Conservation (phyloP, 768 basidiomycete species). For the Dacryopinax primogenitus region DNA sequence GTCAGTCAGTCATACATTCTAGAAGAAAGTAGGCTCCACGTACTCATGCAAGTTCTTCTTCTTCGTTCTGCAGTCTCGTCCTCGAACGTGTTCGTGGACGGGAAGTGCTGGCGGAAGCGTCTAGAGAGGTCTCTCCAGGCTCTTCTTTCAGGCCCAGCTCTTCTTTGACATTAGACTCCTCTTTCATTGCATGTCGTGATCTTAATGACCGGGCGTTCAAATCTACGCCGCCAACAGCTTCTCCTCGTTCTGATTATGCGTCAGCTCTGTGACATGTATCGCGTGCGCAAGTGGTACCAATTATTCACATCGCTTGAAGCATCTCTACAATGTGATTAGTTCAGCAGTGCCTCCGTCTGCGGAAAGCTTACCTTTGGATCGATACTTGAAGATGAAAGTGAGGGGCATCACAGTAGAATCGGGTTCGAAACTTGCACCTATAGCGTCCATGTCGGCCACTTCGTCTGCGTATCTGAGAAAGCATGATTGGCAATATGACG, state of each 20-base stretch:
- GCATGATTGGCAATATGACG: not conserved
- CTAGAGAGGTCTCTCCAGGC: not conserved
- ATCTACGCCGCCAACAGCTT: not conserved
- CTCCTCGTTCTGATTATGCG: not conserved
- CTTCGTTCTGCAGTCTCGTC: not conserved
- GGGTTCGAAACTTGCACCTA: not conserved
- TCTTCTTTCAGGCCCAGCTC: not conserved
- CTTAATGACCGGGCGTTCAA: not conserved
- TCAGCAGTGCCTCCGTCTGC: too few relatives aligned
- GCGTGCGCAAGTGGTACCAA: not conserved
- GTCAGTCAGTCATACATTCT: too few relatives aligned
- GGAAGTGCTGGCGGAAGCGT: not conserved
- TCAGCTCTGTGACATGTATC: not conserved
- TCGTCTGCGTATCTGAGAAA: not conserved
- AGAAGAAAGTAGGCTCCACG: not conserved
- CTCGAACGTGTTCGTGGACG: not conserved
- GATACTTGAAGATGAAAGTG: slow-evolving; percentile 2
- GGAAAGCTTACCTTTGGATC: not conserved
- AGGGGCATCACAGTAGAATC: not conserved
- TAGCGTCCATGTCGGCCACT: not conserved
- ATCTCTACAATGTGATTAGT: not conserved
- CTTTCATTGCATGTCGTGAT: not conserved
- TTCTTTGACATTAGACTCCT: not conserved
- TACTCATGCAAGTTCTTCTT: not conserved
- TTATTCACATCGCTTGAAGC: not conserved